Evolutionary conservation across 352 stramenopile species (phyloP).

Genomic region (Aphanomyces invadans): DNA sequence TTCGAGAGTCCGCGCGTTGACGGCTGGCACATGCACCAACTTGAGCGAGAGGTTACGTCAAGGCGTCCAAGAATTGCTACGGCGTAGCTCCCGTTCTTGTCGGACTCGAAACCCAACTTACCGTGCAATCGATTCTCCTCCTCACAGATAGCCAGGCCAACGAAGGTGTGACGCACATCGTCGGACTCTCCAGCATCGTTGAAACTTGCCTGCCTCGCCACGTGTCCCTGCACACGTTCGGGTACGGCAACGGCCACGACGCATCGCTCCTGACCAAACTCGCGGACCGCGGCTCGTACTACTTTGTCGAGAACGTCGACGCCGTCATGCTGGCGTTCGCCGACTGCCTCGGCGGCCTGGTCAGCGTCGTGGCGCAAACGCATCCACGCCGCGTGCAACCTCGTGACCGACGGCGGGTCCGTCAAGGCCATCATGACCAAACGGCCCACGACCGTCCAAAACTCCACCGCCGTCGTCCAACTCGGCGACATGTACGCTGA

Average conservation of each 20-base stretch:
- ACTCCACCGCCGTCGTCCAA: neutral
- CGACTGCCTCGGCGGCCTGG: slow-evolving; percentile 47
- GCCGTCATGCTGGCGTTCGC: slow-evolving; percentile 36
- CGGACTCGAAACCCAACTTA: slow-evolving; percentile 31
- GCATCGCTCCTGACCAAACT: slow-evolving; percentile 33
- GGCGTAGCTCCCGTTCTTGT: neutral
- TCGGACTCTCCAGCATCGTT: neutral
- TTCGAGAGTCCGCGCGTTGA: slow-evolving; percentile 28
- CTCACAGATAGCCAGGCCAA: slow-evolving; percentile 59
- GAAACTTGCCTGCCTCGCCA: neutral
- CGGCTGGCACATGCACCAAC: slow-evolving; percentile 41
- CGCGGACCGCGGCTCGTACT: slow-evolving; percentile 36
- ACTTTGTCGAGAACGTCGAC: slow-evolving; percentile 27
- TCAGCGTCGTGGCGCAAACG: slow-evolving; percentile 53
- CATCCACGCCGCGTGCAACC: slow-evolving; percentile 32
- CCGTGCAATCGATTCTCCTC: slow-evolving; percentile 42
- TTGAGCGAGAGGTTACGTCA: slow-evolving; percentile 36
- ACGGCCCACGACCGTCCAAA: neutral
- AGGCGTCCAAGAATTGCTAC: slow-evolving; percentile 25
- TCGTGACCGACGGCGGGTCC: slow-evolving; percentile 25
- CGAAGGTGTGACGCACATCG: slow-evolving; percentile 27
- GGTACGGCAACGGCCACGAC: slow-evolving; percentile 47
- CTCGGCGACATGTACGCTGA: slow-evolving; percentile 28
- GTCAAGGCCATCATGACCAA: slow-evolving; percentile 7
- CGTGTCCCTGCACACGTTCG: slow-evolving; percentile 40